Evolutionary conservation across 2,329 filamentous ascomycete genomes (phyloP), one percentile per base, ranked within the genome.

Genomic region (Phialocephala sp.): DNA sequence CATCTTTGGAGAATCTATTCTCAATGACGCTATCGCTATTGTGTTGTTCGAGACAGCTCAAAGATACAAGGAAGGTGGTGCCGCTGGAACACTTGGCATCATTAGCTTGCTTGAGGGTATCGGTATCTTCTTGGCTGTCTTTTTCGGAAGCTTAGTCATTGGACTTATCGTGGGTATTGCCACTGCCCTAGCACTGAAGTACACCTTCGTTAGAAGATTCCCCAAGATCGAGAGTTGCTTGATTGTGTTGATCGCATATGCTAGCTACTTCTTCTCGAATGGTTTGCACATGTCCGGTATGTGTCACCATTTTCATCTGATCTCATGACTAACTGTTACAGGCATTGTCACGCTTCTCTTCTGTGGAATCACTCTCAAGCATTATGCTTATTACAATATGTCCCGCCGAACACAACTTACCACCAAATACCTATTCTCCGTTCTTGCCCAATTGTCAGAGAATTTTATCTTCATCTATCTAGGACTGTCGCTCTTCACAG

Each of bases 401-500:
- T 99, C 95, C 36, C 89, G 95, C 58, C 90, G 95, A 68, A 98
- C 95, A 1, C 95, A 99, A 77, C 89, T 99, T 69, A 97, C 95
- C 18, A 99, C 95, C 60, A 99, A 99, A 78, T 99, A 97, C 80
- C 86, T 97, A 64, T 99, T 99, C 81, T 93, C 97, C 77, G 90
- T 97, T 68, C 89, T 96, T 72, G 92, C 95, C 3, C 95, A 99
- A 79, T 81, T 99, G 55, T 97, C 94, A 0, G 95, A 99, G 80
- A 99, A 99, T 79, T 99, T 99, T 77, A 99, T 99, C 79, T 99
- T 99, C 82, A 99, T 99, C 78, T 99, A 99, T 76, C 87, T 99
- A 0, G 95, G 95, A 6, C 84, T 99, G 2, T 96, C 95, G 0
- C 85, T 99, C 35, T 98, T 99, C 78, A 97, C 95, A 2, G 94